Base-by-base conservation (phyloP, 2,329 filamentous ascomycete genomes). In the Metarhizium guizhouense region DNA sequence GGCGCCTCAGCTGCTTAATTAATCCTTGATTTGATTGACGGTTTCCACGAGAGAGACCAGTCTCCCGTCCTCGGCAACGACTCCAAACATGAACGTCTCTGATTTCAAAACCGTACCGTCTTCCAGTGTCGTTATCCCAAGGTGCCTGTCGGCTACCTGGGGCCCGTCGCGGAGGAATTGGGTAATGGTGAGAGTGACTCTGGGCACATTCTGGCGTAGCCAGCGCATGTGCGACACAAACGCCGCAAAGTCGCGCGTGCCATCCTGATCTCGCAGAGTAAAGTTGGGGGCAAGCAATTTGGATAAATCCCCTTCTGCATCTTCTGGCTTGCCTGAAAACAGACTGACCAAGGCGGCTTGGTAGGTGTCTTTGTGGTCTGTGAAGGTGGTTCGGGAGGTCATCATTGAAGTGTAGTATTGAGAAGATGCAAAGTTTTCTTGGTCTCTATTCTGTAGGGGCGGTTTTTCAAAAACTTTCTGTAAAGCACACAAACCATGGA, bases 161-260 rank as follows among this genome's bases (percentile, higher is more conserved):
- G 47, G 38, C 6, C 57, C 57, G 25, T 58, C 55, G 32, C 57
- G 57, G 47, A 58, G 7, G 16, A 57, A 58, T 16, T 55, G 52
- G 1, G 54, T 53, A 3, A 56, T 57, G 14, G 55, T 57, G 14
- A 57, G 52, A 14, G 56, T 42, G 11, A 58, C 55, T 3, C 13
- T 25, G 4, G 56, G 52, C 18, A 54, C 47, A 51, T 57, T 51
- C 13, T 57, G 49, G 20, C 57, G 55, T 18, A 58, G 36, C 42
- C 53, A 54, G 7, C 55, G 55, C 30, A 57, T 57, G 52, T 58
- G 57, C 29, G 52, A 36, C 13, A 57, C 57, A 34, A 58, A 57
- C 3, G 47, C 55, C 10, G 20, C 38, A 20, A 58, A 58, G 13
- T 57, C 57, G 30, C 47, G 48, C 8, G 40, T 52, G 16, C 47